A percentile compares a stretch with the other conserved stretches of the same genome.
Evolutionary conservation across 2,329 filamentous ascomycete species (phyloP).

Genomic region (Hypomyces rosellus): DNA sequence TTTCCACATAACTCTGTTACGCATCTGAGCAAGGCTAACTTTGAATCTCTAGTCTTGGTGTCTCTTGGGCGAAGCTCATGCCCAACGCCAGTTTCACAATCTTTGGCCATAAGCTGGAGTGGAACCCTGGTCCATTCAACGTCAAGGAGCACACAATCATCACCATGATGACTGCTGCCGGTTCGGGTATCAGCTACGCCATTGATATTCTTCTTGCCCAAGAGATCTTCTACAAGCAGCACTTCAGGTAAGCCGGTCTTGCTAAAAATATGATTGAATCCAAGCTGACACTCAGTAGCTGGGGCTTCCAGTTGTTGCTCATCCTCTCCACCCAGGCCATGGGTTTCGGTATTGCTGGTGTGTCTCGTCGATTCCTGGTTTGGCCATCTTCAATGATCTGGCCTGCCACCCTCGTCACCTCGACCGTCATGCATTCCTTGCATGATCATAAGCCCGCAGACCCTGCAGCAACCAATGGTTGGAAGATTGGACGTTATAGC

Average conservation of each 20-base stretch:
- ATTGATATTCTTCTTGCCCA: constrained; percentile 33
- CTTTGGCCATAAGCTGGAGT: constrained; percentile 35
- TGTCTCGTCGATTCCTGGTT: constrained; percentile 51
- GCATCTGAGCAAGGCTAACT: constrained; percentile 6
- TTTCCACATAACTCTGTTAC: neutral
- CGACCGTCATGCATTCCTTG: constrained; percentile 54
- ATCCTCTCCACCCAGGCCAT: constrained; percentile 54
- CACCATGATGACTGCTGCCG: constrained; percentile 38
- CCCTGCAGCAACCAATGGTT: constrained; percentile 34
- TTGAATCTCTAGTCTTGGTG: constrained; percentile 20
- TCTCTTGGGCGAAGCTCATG: constrained; percentile 35
- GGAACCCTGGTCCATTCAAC: constrained; percentile 41
- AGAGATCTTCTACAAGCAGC: constrained; percentile 41
- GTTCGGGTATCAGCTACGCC: constrained; percentile 23
- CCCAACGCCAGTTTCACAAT: constrained; percentile 34
- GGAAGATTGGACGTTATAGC: constrained; percentile 50
- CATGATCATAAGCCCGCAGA: constrained; percentile 44
- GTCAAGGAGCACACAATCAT: constrained; percentile 33
- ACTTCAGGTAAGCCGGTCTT: constrained; percentile 33
- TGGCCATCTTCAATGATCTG: constrained; percentile 57
- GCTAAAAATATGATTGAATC: too few relatives aligned
- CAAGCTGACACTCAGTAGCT: too few relatives aligned
- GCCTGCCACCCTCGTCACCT: constrained; percentile 53
- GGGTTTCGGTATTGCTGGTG: constrained; percentile 55
- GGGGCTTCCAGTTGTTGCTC: constrained; percentile 51